Conservation (phyloP, 768 basidiomycete species). For the Collybia sordida region DNA sequence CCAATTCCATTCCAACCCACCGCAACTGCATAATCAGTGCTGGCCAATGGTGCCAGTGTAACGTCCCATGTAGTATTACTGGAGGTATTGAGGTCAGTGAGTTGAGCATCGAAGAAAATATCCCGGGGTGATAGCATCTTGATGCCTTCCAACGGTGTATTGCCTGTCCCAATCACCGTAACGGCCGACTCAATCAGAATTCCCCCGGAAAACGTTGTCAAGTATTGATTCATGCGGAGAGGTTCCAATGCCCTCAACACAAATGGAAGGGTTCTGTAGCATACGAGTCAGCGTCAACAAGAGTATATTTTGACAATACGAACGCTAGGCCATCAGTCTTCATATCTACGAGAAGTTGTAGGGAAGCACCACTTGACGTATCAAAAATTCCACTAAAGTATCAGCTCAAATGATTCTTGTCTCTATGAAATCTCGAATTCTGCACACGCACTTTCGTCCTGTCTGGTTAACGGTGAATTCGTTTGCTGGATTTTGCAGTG, state of each 20-base stretch:
- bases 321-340: conserved; percentile 51
- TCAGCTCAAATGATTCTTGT: not conserved
- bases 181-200: conserved; percentile 33
- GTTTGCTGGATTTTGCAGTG: conserved; percentile 39
- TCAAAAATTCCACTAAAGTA: conserved; percentile 48
- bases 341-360: conserved; percentile 53
- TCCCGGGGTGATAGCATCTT: conserved; percentile 44
- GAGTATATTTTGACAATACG: conserved; percentile 10
- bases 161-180: conserved; percentile 50
- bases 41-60: conserved; percentile 48
- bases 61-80: conserved; percentile 37
- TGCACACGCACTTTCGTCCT: conserved; percentile 34
- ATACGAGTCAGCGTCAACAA: not conserved
- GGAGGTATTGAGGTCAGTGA: conserved; percentile 34
- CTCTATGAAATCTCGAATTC: not conserved
- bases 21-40: conserved; percentile 42
- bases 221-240: conserved; percentile 39
- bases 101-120: conserved; percentile 52
- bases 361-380: conserved; percentile 33
- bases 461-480: conserved; percentile 41
- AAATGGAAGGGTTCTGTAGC: conserved; percentile 37
- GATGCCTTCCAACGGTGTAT: conserved; percentile 47
- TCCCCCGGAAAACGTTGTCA: conserved; percentile 46
- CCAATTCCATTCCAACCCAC: conserved; percentile 51
- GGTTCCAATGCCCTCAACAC: conserved; percentile 45